These are phyloP conservation scores for Trapa incisa DNA, from an alignment of 345 rosid species.

Conservation along the genomic window DNA sequence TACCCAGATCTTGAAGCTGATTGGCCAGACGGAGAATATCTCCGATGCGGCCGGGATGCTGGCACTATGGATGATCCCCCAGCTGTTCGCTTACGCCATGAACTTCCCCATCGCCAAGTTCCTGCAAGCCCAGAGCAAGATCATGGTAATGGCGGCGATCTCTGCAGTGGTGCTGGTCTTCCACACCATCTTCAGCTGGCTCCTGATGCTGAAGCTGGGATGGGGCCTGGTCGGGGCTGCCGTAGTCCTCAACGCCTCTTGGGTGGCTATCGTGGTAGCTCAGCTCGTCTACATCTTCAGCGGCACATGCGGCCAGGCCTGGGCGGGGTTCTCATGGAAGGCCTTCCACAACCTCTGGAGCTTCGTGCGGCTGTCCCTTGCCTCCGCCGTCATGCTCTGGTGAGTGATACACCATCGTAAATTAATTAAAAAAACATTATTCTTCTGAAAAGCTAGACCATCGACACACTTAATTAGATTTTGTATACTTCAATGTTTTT, in stretches of 20 bases:
- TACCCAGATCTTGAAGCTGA: constrained; percentile 26
- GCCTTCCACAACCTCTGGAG: constrained; percentile 68
- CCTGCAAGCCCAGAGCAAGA: constrained; percentile 85
- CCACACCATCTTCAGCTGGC: constrained; percentile 60
- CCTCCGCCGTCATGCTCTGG: constrained; percentile 95
- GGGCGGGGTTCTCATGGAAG: constrained; percentile 70
- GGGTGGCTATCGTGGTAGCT: constrained; percentile 47
- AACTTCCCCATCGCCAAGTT: constrained; percentile 80
- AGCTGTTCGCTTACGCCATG: constrained; percentile 58
- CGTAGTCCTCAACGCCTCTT: constrained; percentile 48
- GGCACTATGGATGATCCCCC: constrained; percentile 80
- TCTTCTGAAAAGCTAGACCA: no score
- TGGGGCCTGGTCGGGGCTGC: constrained; percentile 81
- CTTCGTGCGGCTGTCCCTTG: constrained; percentile 58
- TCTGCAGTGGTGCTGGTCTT: constrained; percentile 40
- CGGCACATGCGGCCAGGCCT: constrained; percentile 70
- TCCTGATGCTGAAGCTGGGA: constrained; percentile 37
- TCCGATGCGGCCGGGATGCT: constrained; percentile 60
- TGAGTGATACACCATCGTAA: constrained; percentile 12
- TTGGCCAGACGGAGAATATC: constrained; percentile 61
- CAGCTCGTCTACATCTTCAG: constrained; percentile 51
- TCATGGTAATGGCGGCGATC: constrained; percentile 69
- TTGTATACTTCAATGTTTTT: no score
- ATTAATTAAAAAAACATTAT: no score
- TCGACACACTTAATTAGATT: no score